Conservation (phyloP, 345 rosid genomes). For the Aquilaria malaccensis region DNA sequence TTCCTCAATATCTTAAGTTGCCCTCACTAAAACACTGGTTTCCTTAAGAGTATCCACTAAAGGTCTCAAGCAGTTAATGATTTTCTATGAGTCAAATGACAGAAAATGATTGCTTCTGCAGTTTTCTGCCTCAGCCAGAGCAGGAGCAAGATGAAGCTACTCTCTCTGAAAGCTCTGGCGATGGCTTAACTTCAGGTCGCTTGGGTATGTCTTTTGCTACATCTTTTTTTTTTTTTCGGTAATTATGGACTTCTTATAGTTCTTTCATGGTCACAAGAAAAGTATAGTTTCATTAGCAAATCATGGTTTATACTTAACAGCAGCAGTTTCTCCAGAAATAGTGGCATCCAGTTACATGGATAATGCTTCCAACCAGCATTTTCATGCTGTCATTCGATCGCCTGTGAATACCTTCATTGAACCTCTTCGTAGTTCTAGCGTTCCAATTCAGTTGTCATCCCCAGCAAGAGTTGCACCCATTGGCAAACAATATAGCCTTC, state of each 20-base stretch:
- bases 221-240: conserved; percentile 4
- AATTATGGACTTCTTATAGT: background rate
- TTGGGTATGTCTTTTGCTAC: conserved; percentile 35
- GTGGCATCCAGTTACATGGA: conserved; percentile 39
- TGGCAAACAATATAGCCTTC: conserved; percentile 48
- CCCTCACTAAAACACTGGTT: background rate
- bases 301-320: conserved; percentile 20
- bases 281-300: conserved; percentile 6
- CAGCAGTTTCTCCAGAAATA: conserved; percentile 38
- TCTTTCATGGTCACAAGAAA: too few species aligned
- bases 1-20: conserved; percentile 2
- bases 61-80: too few species aligned
- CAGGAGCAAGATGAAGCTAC: conserved; percentile 42
- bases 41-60: background rate
- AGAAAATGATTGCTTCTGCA: conserved; percentile 20
- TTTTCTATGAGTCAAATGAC: conserved; percentile 1
- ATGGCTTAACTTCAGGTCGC: conserved; percentile 33
- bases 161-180: conserved; percentile 34
- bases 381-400: conserved; percentile 38
- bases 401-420: conserved; percentile 46
- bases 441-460: conserved; percentile 62
- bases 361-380: conserved; percentile 45
- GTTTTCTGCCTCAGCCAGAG: conserved; percentile 38
- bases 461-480: conserved; percentile 44
- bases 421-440: conserved; percentile 54